Evolutionary conservation across 345 rosid species (phyloP).

Genomic region (Rhizophora apiculata): DNA sequence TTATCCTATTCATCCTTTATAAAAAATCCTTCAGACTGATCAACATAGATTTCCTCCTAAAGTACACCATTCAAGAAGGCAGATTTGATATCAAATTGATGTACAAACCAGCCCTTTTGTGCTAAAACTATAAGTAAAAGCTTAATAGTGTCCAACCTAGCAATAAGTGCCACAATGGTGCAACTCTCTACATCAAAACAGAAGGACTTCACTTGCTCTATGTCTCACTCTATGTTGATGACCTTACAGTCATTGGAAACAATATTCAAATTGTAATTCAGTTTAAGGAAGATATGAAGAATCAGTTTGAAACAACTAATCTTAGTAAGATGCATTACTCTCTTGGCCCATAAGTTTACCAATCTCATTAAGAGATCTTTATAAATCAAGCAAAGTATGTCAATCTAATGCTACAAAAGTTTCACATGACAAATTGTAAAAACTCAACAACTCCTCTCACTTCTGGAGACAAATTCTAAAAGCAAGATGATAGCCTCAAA

Average conservation of each 20-base stretch:
- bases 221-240: background rate
- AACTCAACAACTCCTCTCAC: background rate
- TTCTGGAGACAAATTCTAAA: too few species aligned
- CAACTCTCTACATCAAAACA: background rate
- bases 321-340: background rate
- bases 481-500: background rate
- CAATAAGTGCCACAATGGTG: too few species aligned
- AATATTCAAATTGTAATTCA: background rate
- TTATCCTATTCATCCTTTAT: too few species aligned
- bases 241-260: background rate
- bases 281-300: background rate
- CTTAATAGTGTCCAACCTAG: too few species aligned
- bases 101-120: too few species aligned
- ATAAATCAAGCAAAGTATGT: background rate
- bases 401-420: background rate
- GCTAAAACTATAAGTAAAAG: too few species aligned
- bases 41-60: too few species aligned
- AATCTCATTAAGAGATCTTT: background rate
- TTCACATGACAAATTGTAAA: background rate
- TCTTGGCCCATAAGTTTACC: background rate
- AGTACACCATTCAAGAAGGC: too few species aligned
- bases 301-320: background rate
- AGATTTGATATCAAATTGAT: too few species aligned
- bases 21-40: too few species aligned
- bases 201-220: background rate